phyloP scores from a whole-genome alignment of 176 grass and related monocot species.

The Otatea glauca region DNA sequence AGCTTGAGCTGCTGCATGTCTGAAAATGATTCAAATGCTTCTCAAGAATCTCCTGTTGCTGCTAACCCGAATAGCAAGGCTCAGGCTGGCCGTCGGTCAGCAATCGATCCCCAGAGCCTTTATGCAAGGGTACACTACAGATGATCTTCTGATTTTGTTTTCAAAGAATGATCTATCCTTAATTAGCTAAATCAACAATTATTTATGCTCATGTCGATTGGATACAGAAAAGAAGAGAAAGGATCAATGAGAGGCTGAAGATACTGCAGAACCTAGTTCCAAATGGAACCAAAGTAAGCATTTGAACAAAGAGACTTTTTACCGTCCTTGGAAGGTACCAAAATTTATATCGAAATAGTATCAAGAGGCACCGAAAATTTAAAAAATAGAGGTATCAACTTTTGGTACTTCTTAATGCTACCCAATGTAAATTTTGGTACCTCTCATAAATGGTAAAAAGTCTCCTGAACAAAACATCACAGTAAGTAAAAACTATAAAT shows the following conservation, averaged over 20 bases:
- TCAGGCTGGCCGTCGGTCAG: constrained; percentile 46
- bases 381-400: no score
- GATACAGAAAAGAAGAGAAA: constrained; percentile 86
- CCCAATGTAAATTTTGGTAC: no score
- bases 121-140: constrained; percentile 70
- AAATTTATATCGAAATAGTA: no score
- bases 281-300: constrained; percentile 89
- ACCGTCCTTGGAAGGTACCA: no score
- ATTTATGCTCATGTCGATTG: constrained; percentile 42
- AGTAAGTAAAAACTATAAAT: neutral
- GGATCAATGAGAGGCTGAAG: constrained; percentile 81
- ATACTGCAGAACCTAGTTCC: constrained; percentile 84
- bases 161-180: neutral
- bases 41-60: constrained; percentile 43
- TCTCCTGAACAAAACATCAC: neutral
- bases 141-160: constrained; percentile 34
- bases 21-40: constrained; percentile 55
- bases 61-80: constrained; percentile 48
- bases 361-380: no score
- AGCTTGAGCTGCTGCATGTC: constrained; percentile 55
- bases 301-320: neutral
- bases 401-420: no score
- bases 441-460: no score
- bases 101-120: constrained; percentile 77
- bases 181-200: constrained; percentile 24